Evolutionary conservation across 2,329 filamentous ascomycete genomes (phyloP).

Genomic region (Elsinoe necatrix): DNA sequence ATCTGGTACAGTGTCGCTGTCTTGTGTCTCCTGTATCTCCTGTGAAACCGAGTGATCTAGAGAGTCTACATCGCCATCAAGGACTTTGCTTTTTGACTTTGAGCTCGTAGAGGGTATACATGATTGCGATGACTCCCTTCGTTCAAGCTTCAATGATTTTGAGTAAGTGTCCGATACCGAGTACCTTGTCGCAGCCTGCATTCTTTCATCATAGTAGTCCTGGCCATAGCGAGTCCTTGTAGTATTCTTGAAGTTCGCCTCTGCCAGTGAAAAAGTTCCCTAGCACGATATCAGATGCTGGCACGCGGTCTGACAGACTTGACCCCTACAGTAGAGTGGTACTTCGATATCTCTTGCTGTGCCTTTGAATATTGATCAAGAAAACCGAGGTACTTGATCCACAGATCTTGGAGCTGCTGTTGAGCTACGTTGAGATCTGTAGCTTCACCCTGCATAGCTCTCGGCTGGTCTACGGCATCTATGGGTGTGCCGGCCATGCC

Average conservation of each 20-base stretch:
- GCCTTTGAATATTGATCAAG: conserved; percentile 59
- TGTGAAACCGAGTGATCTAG: neutral
- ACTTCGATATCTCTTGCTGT: conserved; percentile 44
- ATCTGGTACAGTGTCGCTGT: conserved; percentile 32
- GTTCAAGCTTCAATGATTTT: neutral
- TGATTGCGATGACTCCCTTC: neutral
- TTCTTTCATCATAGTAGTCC: conserved; percentile 65
- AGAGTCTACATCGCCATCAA: no score
- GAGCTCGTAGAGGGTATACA: neutral
- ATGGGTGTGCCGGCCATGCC: neutral
- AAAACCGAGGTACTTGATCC: conserved; percentile 57
- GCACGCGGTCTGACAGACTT: neutral
- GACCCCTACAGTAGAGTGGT: conserved; percentile 48
- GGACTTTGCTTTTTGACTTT: neutral
- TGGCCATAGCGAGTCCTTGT: conserved; percentile 56
- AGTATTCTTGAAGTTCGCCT: conserved; percentile 65
- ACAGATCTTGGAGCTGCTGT: conserved; percentile 50
- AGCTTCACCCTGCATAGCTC: neutral
- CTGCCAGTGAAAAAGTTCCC: conserved; percentile 51
- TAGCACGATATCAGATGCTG: conserved; percentile 19
- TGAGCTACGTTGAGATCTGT: conserved; percentile 23
- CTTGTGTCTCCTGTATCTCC: neutral
- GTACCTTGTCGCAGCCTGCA: conserved; percentile 46
- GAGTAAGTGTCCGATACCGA: neutral
- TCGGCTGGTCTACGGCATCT: neutral